Evolutionary conservation across 129 eudicot genomes (phyloP).

Genomic region (Dittrichia graveolens): DNA sequence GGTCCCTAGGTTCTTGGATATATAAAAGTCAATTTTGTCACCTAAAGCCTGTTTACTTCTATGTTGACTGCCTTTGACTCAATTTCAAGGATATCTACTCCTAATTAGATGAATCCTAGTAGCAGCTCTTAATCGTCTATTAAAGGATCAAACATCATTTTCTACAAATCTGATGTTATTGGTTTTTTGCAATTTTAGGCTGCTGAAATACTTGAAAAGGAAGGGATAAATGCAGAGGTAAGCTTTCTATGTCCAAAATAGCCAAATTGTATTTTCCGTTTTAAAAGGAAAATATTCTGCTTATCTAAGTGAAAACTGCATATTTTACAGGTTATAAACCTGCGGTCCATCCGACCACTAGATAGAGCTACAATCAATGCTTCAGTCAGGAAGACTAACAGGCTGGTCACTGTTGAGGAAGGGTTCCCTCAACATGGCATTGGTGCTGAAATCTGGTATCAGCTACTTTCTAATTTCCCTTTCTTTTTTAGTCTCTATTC

Average conservation of each 20-base stretch:
- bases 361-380: slow-evolving; percentile 70
- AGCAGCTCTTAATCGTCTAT: background rate
- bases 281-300: background rate
- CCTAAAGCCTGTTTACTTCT: background rate
- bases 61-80: slow-evolving; percentile 1
- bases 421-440: slow-evolving; percentile 85
- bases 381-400: slow-evolving; percentile 77
- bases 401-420: slow-evolving; percentile 81
- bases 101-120: slow-evolving; percentile 4
- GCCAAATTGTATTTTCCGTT: background rate
- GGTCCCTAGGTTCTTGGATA: too few species aligned
- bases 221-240: slow-evolving; percentile 79
- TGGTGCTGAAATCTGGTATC: slow-evolving; percentile 86
- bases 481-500: background rate
- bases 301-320: background rate
- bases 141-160: background rate
- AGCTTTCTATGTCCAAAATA: slow-evolving; percentile 2
- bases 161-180: slow-evolving; percentile 19
- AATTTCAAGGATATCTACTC: too few species aligned
- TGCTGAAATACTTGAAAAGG: slow-evolving; percentile 77
- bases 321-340: slow-evolving; percentile 53
- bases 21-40: background rate
- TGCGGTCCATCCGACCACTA: slow-evolving; percentile 77
- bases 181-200: slow-evolving; percentile 50
- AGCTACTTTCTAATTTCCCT: background rate